Evolutionary conservation across 192 early-diverging fungal genomes (phyloP).

Genomic region (Geranomyces michiganensis): DNA sequence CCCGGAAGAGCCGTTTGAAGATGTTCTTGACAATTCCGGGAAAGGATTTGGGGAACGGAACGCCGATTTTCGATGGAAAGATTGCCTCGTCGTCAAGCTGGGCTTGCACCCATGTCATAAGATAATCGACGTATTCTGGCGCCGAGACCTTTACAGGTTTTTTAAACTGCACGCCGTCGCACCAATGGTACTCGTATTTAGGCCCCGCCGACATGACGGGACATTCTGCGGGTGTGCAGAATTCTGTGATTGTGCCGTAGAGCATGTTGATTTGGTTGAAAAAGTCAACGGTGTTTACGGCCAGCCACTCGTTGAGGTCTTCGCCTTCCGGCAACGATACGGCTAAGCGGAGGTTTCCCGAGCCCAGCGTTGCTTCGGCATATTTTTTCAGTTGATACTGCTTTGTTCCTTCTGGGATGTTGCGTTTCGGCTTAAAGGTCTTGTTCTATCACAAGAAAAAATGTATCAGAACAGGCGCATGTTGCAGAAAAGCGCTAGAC

Average conservation of each 20-base stretch:
- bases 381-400: constrained; percentile 68
- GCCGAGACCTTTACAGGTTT: constrained; percentile 88
- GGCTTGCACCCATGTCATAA: constrained; percentile 77
- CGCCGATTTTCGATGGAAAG: constrained; percentile 82
- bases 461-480: neutral
- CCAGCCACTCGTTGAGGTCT: constrained; percentile 89
- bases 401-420: constrained; percentile 57
- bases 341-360: constrained; percentile 75
- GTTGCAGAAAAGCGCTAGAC: neutral
- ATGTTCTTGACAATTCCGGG: constrained; percentile 68
- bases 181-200: constrained; percentile 87
- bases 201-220: constrained; percentile 89
- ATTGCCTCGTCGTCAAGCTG: constrained; percentile 85
- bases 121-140: constrained; percentile 84
- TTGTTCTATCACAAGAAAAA: constrained; percentile 43
- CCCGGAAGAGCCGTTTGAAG: constrained; percentile 84
- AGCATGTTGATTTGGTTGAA: constrained; percentile 97
- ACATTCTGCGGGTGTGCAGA: constrained; percentile 87
- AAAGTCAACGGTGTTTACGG: constrained; percentile 92
- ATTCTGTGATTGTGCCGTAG: constrained; percentile 73
- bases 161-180: constrained; percentile 77
- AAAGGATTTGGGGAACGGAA: constrained; percentile 78
- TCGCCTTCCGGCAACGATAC: constrained; percentile 88
- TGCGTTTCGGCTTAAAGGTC: constrained; percentile 61
- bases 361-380: constrained; percentile 76